Base-by-base conservation (phyloP, 2,329 filamentous ascomycete species). In the Calonectria leucothoes region DNA sequence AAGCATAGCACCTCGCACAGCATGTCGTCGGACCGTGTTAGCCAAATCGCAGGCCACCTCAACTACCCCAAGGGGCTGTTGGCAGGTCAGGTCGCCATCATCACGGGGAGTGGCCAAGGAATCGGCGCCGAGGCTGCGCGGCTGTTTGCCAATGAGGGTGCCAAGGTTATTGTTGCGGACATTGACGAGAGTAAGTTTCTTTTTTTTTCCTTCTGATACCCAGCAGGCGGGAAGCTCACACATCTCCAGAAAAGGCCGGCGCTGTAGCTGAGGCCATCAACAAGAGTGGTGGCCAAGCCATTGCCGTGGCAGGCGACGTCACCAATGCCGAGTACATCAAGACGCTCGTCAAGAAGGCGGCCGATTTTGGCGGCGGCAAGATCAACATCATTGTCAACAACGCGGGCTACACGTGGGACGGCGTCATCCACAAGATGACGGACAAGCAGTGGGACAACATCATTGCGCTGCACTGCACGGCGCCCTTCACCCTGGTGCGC, bases 371-470 rank as follows among this genome's bases (percentile, higher is more conserved):
- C 72, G 87, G 90, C 76, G 95, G 95, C 81, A 97, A 97, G 88
- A 95, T 98, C 75, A 94, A 98, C 84, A 94, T 97, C 82, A 93
- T 98, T 70, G 94, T 98, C 73, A 97, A 98, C 85, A 98, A 98
- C 83, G 95, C 95, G 0, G 95, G 95, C 51, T 97, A 95, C 85
- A 98, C 95, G 0, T 98, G 95, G 94, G 95, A 98, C 83, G 95
- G 93, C 8, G 95, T 97, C 48, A 95, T 97, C 77, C 94, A 97
- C 88, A 97, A 97, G 89, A 96, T 95, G 88, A 94, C 93, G 20
- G 94, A 97, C 87, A 94, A 94, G 87, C 95, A 97, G 88, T 97
- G 94, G 94, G 93, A 97, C 75, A 95, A 93, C 65, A 98, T 98
- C 83, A 86, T 98, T 35, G 91, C 93, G 27, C 89, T 98, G 61